These are phyloP conservation scores for Penicillium oxalicum DNA, from an alignment of 2,329 filamentous ascomycete species.

Conservation along the genomic window DNA sequence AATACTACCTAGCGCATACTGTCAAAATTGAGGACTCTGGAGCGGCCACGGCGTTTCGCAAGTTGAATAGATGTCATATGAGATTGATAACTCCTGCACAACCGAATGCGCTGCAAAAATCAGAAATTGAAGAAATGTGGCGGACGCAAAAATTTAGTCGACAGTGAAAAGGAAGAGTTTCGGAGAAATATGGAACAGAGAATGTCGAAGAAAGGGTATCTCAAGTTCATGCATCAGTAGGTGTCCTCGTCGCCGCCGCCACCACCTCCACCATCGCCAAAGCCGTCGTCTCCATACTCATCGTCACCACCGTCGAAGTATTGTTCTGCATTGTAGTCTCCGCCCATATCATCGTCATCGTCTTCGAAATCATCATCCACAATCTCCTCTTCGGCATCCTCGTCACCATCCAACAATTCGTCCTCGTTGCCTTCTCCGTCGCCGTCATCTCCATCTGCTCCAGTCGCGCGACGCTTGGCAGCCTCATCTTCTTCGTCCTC, in stretches of 20 bases:
- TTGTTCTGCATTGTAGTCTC: conserved; percentile 60
- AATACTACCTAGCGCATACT: no score
- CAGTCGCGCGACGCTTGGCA: conserved; percentile 28
- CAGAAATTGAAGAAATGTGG: conserved; percentile 2
- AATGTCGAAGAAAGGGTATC: conserved; percentile 25
- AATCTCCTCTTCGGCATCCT: conserved; percentile 49
- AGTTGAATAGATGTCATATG: neutral
- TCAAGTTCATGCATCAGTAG: conserved; percentile 26
- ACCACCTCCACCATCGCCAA: conserved; percentile 50
- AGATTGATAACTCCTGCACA: neutral
- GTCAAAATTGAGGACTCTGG: no score
- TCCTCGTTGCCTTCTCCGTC: conserved; percentile 28
- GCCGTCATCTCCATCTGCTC: conserved; percentile 27
- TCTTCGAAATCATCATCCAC: conserved; percentile 56
- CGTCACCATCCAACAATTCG: conserved; percentile 32
- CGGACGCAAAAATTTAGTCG: conserved; percentile 27
- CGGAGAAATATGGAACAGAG: conserved; percentile 12
- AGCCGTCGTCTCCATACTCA: conserved; percentile 50
- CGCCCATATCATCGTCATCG: conserved; percentile 54
- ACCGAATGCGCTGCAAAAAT: conserved; percentile 2
- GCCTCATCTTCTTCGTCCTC: conserved; percentile 37
- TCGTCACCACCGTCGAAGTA: conserved; percentile 58
- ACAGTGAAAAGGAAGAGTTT: conserved; percentile 1
- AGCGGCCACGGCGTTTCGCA: neutral
- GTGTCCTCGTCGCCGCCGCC: conserved; percentile 48